Evolutionary conservation across 23 red algal genomes (phyloP).

Genomic region (Agarophyton chilense): DNA sequence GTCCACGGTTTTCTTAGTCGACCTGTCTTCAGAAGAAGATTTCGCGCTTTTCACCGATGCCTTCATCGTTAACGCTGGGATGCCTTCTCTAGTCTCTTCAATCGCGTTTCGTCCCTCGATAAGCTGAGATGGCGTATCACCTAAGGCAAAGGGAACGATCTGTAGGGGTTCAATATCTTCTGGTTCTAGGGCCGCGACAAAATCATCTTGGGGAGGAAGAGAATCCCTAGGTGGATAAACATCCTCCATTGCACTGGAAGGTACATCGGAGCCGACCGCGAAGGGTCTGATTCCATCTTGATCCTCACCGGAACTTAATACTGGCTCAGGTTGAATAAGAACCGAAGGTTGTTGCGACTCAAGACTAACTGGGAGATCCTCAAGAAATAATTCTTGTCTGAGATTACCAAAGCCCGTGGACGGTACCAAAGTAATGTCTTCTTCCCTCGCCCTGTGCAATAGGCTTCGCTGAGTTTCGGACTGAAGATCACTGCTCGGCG

Average conservation of each 20-base stretch:
- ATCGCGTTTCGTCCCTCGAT: background rate
- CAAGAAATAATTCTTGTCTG: slow-evolving; percentile 7
- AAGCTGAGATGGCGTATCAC: background rate
- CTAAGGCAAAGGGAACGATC: slow-evolving; percentile 9
- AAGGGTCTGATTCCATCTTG: background rate
- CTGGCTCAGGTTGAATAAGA: background rate
- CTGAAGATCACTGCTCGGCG: background rate
- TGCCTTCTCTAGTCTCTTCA: background rate
- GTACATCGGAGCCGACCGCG: background rate
- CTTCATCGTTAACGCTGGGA: background rate
- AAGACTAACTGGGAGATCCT: slow-evolving; percentile 16
- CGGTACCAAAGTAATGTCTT: slow-evolving; percentile 41
- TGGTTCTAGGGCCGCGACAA: background rate
- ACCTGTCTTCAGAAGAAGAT: background rate
- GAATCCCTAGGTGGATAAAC: background rate
- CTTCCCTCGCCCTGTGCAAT: slow-evolving; percentile 27
- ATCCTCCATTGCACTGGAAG: background rate
- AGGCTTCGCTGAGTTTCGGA: background rate
- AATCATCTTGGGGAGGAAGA: background rate
- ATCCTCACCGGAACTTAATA: background rate
- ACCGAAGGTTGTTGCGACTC: slow-evolving; percentile 5
- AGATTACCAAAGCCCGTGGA: background rate
- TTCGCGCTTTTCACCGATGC: background rate
- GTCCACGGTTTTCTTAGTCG: background rate
- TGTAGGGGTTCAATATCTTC: slow-evolving; percentile 30